Base-by-base conservation (phyloP, 805 yeast species). In the Ogataea henricii region DNA sequence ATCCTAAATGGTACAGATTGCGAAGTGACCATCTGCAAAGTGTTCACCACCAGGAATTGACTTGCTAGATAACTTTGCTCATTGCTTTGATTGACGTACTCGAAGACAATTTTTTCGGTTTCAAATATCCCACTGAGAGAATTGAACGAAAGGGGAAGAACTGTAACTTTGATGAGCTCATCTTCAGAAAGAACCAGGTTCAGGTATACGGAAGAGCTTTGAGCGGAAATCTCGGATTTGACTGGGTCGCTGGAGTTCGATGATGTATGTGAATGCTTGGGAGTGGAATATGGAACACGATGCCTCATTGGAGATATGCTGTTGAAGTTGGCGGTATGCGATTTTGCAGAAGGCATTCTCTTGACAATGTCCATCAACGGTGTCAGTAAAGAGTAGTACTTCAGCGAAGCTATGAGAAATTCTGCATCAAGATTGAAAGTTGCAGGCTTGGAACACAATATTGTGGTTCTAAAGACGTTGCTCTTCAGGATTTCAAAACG, bases 401-500 rank as follows among this genome's bases (percentile, higher is more conserved):
- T 20, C 4, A 53, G 3, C 1, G 57, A 12, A 1, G 21, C 21
- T 6, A 38, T 10, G 18, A 57, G 3, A 25, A 45, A 12, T 1
- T 45, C 47, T 6, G 41, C 9, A 25, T 60, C 58, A 3, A 67
- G 12, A 5, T 56, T 40, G 13, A 67, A 6, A 22, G 38, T 29
- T 0, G 76, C 73, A 0, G 67, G 62, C 48, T 80, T 80, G 0
- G 82, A 70, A 17, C 76, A 60, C 2, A 80, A 58, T 0, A 74
- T 23, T 0, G 81, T 76, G 16, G 70, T 60, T 34, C 74, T 51
- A 2, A 40, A n/a, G 1, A 42, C 39, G 9, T 53, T 60, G 12
- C 59, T 56, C 7, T 59, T 49, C 40, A 73, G 70, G 18, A 73
- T 48, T 57, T 83, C 87, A 58, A 82, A 78, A 27, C 83, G 58